Percentiles rank a stretch among this genome's conserved stretches.
Evolutionary conservation across 345 rosid genomes (phyloP).

Genomic region (Abelmoschus esculentus): DNA sequence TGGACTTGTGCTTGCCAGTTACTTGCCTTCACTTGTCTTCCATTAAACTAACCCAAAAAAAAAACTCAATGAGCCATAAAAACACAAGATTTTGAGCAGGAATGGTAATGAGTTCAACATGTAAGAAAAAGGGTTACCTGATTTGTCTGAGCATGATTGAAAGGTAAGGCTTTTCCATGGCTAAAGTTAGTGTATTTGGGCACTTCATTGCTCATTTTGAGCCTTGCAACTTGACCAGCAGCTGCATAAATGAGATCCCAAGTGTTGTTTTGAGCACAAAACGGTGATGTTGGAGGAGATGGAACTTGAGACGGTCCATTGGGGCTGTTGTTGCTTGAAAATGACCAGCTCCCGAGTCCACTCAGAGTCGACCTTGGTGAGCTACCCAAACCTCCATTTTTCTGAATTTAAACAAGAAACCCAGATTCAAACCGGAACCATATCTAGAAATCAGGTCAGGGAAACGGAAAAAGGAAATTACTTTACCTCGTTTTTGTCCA

Average conservation of each 20-base stretch:
- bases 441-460: no score
- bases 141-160: neutral
- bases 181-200: constrained; percentile 7
- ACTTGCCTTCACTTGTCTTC: constrained; percentile 10
- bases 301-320: constrained; percentile 38
- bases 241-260: constrained; percentile 65
- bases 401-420: constrained; percentile 4
- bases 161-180: neutral
- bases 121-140: constrained; percentile 17
- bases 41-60: neutral
- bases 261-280: constrained; percentile 27
- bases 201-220: constrained; percentile 28
- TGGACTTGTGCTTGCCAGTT: constrained; percentile 15
- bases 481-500: constrained; percentile 31
- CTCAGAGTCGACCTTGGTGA: constrained; percentile 73
- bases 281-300: constrained; percentile 55
- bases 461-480: neutral
- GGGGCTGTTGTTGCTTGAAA: constrained; percentile 41
- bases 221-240: constrained; percentile 64
- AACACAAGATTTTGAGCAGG: neutral
- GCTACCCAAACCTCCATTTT: constrained; percentile 32
- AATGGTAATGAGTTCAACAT: neutral
- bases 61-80: neutral
- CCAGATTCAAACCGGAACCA: neutral
- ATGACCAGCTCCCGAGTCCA: constrained; percentile 39